phyloP scores from a whole-genome alignment of 1,139 yeast genomes.

The Maudiozyma humilis region DNA sequence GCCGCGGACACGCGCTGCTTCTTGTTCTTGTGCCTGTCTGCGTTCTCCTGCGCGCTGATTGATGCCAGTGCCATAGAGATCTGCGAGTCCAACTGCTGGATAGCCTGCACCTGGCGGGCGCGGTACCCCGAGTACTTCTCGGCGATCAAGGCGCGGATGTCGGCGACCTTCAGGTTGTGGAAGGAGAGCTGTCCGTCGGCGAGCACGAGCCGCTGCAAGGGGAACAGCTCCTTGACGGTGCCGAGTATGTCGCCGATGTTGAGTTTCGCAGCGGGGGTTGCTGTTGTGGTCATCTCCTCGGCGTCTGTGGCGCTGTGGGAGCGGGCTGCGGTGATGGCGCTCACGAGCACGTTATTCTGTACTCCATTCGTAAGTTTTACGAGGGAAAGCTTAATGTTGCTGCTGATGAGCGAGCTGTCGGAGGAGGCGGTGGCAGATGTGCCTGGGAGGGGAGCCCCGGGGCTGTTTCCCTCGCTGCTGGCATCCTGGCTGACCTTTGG shows the following conservation, averaged over 20 bases:
- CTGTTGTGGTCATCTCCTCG: conserved; percentile 5
- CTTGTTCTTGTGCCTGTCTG: background rate
- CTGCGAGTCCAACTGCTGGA: conserved; percentile 18
- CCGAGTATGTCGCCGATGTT: conserved; percentile 28
- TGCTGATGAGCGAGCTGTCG: conserved; percentile 12
- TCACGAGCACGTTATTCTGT: conserved; percentile 25
- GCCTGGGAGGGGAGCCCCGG: background rate
- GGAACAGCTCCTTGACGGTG: conserved; percentile 24
- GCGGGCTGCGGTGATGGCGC: conserved; percentile 17
- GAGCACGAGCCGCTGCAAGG: conserved; percentile 24
- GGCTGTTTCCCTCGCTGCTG: background rate
- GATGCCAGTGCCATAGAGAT: conserved; percentile 11
- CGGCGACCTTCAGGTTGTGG: conserved; percentile 24
- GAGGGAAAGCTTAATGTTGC: conserved; percentile 24
- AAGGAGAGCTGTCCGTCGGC: conserved; percentile 29
- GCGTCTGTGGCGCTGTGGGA: conserved; percentile 3
- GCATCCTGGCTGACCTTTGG: conserved; percentile 10
- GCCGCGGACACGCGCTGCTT: background rate
- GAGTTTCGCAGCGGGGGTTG: conserved; percentile 11
- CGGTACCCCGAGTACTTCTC: conserved; percentile 17
- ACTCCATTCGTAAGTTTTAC: conserved; percentile 29
- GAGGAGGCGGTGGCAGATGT: background rate
- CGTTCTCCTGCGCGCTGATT: background rate
- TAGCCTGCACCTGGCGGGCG: conserved; percentile 12
- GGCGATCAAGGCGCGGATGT: conserved; percentile 18